A percentile compares a stretch with the other conserved stretches of the same genome.
These are phyloP conservation scores for Capronia epimyces DNA, from an alignment of 2,329 filamentous ascomycete genomes.

Conservation along the genomic window DNA sequence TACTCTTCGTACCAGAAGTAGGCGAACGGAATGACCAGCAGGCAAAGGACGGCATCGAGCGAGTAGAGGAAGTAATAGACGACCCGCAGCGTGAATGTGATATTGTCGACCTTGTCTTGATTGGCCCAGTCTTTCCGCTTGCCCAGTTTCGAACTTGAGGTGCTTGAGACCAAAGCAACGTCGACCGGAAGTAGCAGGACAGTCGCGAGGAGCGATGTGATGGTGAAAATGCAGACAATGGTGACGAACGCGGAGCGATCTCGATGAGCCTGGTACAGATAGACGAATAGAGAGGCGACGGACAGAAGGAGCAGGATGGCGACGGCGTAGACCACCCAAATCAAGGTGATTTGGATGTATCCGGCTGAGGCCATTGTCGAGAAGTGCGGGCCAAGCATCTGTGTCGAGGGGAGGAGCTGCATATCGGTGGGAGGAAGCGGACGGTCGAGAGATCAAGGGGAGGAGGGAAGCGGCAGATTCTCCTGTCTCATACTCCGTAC, in stretches of 20 bases:
- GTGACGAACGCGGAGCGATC: slow-evolving; percentile 80
- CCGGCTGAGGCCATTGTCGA: slow-evolving; percentile 46
- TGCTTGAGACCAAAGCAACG: slow-evolving; percentile 88
- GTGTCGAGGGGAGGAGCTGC: slow-evolving; percentile 5
- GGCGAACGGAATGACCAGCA: slow-evolving; percentile 85
- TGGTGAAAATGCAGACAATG: slow-evolving; percentile 75
- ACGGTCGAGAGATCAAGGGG: background rate
- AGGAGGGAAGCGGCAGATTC: background rate
- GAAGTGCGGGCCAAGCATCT: slow-evolving; percentile 5
- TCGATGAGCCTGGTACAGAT: slow-evolving; percentile 82
- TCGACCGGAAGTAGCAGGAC: slow-evolving; percentile 90
- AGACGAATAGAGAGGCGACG: slow-evolving; percentile 77
- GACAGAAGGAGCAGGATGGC: slow-evolving; percentile 71
- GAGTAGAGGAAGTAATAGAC: slow-evolving; percentile 93
- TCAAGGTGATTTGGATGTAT: slow-evolving; percentile 78
- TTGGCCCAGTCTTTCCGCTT: slow-evolving; percentile 94
- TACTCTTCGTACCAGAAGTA: slow-evolving; percentile 99
- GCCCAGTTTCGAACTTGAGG: slow-evolving; percentile 67
- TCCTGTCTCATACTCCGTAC: background rate
- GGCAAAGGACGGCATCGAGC: slow-evolving; percentile 80
- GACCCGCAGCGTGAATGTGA: slow-evolving; percentile 73
- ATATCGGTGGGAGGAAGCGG: background rate
- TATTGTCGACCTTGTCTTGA: slow-evolving; percentile 68
- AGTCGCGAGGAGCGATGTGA: slow-evolving; percentile 83
- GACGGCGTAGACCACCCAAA: slow-evolving; percentile 89